A percentile compares a stretch with the other conserved stretches of the same genome.
Conservation (phyloP, 306 rosid genomes). For the Rosa lucieae region DNA sequence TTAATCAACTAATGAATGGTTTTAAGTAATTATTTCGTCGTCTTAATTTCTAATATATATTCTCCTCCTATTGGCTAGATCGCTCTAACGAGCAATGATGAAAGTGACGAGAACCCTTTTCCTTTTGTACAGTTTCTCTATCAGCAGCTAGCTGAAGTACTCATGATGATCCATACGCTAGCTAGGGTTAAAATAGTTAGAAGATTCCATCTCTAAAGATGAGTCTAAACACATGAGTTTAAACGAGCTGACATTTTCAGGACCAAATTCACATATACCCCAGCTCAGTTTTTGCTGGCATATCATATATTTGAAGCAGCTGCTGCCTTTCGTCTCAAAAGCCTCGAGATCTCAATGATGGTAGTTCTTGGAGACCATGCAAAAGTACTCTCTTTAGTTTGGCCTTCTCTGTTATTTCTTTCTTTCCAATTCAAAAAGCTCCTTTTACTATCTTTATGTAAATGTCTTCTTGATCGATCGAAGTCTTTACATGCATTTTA, state of each 20-base stretch:
- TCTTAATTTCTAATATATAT: not conserved
- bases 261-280: conserved; percentile 25
- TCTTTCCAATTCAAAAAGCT: conserved; percentile 55
- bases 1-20: not conserved
- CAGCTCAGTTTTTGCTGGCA: conserved; percentile 71
- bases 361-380: conserved; percentile 88
- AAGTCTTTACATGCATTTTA: conserved; percentile 21
- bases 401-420: conserved; percentile 35
- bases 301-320: conserved; percentile 26
- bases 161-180: conserved; percentile 1
- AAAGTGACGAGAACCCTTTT: conserved; percentile 35
- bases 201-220: conserved; percentile 67
- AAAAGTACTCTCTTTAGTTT: conserved; percentile 68
- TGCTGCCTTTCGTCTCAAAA: conserved; percentile 59
- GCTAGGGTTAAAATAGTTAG: conserved; percentile 40
- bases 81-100: conserved; percentile 48
- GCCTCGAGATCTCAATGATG: conserved; percentile 71
- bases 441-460: conserved; percentile 22
- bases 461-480: not conserved
- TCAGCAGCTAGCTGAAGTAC: conserved; percentile 9
- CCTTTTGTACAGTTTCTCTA: conserved; percentile 26
- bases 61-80: conserved; percentile 7
- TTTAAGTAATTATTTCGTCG: not conserved
- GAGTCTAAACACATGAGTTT: conserved; percentile 62
- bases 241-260: conserved; percentile 59